Evolutionary conservation across 768 basidiomycete species (phyloP).

Genomic region (Dentipellis fragilis): DNA sequence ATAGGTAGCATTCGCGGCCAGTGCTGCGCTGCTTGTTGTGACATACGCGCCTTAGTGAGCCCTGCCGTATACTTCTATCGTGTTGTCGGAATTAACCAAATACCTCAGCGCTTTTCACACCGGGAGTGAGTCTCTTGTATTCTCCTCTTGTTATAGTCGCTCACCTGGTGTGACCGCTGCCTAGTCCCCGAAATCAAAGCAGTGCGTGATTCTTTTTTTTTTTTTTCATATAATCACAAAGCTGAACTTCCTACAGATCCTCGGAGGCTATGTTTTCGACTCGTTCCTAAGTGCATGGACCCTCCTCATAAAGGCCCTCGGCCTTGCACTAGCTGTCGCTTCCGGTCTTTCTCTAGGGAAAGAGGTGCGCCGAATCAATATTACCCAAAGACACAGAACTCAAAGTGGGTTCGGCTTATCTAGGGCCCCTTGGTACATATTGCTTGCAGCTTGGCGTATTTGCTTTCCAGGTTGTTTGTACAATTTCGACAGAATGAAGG

Average conservation of each 20-base stretch:
- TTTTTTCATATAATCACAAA: not conserved
- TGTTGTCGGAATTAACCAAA: not conserved
- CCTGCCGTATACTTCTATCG: not conserved
- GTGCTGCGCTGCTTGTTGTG: constrained; percentile 53
- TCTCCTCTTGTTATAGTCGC: not conserved
- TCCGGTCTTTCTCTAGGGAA: constrained; percentile 81
- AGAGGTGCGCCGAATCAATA: constrained; percentile 38
- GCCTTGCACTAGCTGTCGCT: constrained; percentile 75
- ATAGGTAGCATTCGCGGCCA: constrained; percentile 52
- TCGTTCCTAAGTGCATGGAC: constrained; percentile 83
- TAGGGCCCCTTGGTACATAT: constrained; percentile 83
- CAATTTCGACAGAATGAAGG: constrained; percentile 76
- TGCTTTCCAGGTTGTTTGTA: constrained; percentile 54
- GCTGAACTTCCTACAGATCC: constrained; percentile 35
- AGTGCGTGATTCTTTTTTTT: constrained; percentile 13
- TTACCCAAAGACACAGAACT: not conserved
- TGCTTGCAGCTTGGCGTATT: constrained; percentile 69
- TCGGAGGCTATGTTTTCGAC: constrained; percentile 81
- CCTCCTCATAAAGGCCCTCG: constrained; percentile 74
- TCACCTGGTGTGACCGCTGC: not conserved
- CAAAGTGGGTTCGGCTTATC: not conserved
- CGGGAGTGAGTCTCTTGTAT: constrained; percentile 44
- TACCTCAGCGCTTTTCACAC: constrained; percentile 60
- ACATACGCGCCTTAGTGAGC: constrained; percentile 65
- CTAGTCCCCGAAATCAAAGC: constrained; percentile 75